Conservation (phyloP, 228 moss, liverwort and hornwort species). For the Sphagnum magellanicum region DNA sequence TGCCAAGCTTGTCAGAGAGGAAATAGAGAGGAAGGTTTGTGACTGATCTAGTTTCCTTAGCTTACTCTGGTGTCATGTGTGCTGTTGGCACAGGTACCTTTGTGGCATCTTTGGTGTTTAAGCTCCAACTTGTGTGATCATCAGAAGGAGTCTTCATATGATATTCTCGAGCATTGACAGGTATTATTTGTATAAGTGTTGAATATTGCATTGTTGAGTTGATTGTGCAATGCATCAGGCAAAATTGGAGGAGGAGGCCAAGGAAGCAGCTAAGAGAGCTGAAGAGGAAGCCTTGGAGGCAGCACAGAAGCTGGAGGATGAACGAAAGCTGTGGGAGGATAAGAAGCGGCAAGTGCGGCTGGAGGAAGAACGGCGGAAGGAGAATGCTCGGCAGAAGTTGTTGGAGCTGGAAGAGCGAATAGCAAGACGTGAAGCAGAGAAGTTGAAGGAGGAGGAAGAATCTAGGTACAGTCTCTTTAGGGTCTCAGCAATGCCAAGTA, state of each 20-base stretch:
- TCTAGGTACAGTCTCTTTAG: too few species aligned
- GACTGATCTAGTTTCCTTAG: background rate
- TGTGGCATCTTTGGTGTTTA: too few species aligned
- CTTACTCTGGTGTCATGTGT: too few species aligned
- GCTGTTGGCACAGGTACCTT: too few species aligned
- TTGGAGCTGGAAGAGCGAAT: conserved; percentile 95
- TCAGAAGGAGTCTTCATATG: too few species aligned
- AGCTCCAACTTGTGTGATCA: too few species aligned
- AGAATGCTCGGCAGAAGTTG: conserved; percentile 84
- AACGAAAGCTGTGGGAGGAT: conserved; percentile 78
- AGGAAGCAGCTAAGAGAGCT: conserved; percentile 63
- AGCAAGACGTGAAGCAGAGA: conserved; percentile 86
- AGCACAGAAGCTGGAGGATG: conserved; percentile 81
- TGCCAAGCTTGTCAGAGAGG: conserved; percentile 78
- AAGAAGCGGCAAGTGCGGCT: conserved; percentile 68
- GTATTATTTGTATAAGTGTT: too few species aligned
- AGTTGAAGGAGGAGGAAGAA: conserved; percentile 58
- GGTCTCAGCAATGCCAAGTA: too few species aligned
- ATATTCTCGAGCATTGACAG: too few species aligned
- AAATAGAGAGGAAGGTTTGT: conserved; percentile 68
- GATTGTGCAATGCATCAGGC: conserved; percentile 13
- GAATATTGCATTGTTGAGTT: too few species aligned
- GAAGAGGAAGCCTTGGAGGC: conserved; percentile 72
- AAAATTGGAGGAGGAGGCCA: conserved; percentile 76
- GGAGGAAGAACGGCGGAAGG: conserved; percentile 90